phyloP scores from a whole-genome alignment of 257 asterid species.

The Perilla frutescens region DNA sequence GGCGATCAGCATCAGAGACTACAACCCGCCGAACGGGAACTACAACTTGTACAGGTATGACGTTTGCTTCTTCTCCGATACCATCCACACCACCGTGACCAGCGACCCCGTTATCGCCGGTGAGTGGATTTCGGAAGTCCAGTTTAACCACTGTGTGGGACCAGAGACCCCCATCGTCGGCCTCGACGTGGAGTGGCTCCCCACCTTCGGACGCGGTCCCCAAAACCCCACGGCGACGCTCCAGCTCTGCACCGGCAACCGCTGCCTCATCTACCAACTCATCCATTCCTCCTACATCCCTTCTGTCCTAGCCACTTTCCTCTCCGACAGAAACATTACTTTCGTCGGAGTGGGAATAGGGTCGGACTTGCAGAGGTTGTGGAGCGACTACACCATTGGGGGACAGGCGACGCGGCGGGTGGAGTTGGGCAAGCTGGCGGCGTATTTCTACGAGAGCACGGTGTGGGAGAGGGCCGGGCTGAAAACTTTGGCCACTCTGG shows the following conservation, averaged over 20 bases:
- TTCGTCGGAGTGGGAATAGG: conserved; percentile 40
- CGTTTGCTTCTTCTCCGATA: no score
- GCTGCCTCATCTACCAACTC: conserved; percentile 44
- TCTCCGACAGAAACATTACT: conserved; percentile 20
- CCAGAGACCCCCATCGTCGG: conserved; percentile 37
- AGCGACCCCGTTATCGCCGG: no score
- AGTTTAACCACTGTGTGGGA: no score
- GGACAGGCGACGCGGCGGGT: background rate
- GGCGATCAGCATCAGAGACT: no score
- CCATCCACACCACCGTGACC: no score
- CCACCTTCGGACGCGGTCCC: background rate
- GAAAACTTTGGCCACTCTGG: conserved; percentile 28
- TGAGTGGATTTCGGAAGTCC: no score
- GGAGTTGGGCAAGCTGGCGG: conserved; percentile 37
- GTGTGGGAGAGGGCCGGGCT: conserved; percentile 3
- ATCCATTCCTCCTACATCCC: conserved; percentile 33
- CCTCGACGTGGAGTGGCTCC: conserved; percentile 52
- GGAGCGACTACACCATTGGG: conserved; percentile 27
- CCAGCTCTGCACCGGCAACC: conserved; percentile 41
- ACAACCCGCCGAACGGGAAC: no score
- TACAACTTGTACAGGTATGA: no score
- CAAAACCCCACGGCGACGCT: conserved; percentile 44
- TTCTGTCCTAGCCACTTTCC: conserved; percentile 26
- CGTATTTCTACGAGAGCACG: background rate
- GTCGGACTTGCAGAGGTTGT: conserved; percentile 32